Percentiles rank a stretch among this genome's conserved stretches.
phyloP scores from a whole-genome alignment of 2,329 filamentous ascomycete genomes.

The Ophiostoma pallidulum region DNA sequence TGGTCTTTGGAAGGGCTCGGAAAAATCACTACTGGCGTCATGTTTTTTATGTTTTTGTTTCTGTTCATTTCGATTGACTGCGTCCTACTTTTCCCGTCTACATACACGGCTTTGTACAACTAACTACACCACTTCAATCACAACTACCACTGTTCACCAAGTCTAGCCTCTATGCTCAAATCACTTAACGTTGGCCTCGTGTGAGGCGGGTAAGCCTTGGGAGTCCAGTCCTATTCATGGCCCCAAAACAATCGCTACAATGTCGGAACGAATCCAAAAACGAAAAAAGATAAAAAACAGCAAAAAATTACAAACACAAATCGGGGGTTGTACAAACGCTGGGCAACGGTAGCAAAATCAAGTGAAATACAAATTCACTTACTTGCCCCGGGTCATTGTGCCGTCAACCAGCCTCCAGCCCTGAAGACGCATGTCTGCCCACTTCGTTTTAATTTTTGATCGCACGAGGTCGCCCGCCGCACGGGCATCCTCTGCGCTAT shows the following conservation, averaged over 20 bases:
- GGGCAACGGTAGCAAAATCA: no score
- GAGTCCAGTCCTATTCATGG: no score
- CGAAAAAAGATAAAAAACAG: no score
- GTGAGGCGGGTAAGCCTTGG: neutral
- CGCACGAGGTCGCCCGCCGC: slow-evolving; percentile 81
- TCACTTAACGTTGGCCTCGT: no score
- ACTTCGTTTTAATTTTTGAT: slow-evolving; percentile 58
- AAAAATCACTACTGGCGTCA: slow-evolving; percentile 13
- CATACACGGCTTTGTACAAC: slow-evolving; percentile 6
- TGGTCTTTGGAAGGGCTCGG: slow-evolving; percentile 2
- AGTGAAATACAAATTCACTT: neutral
- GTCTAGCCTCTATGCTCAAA: no score
- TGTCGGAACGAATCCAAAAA: no score
- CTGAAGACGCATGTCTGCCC: slow-evolving; percentile 53
- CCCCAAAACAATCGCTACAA: no score
- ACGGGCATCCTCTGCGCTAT: slow-evolving; percentile 83
- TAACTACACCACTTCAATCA: slow-evolving; percentile 8
- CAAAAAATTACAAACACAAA: no score
- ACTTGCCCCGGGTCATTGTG: slow-evolving; percentile 1
- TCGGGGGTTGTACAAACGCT: no score
- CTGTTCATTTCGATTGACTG: neutral
- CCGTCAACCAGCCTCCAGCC: slow-evolving; percentile 58
- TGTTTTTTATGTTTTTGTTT: neutral
- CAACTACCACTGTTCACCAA: slow-evolving; percentile 3
- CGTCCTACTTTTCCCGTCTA: neutral